phyloP scores from a whole-genome alignment of 768 basidiomycete species.

The Plicaturopsis crispa region DNA sequence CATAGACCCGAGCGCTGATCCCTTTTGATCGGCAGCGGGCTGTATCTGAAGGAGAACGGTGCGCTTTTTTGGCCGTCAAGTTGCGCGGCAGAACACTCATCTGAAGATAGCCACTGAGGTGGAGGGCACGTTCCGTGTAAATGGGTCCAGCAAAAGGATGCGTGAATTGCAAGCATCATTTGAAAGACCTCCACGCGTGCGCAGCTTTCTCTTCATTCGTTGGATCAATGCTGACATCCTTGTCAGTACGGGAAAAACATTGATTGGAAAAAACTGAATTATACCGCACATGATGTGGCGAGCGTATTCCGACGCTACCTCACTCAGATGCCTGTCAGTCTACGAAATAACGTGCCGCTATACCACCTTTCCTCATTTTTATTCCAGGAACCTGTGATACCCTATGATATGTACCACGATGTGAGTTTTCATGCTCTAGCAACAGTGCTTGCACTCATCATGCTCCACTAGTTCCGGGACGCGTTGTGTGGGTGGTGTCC shows the following conservation, averaged over 20 bases:
- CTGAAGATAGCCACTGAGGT: constrained; percentile 69
- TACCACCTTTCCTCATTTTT: constrained; percentile 6
- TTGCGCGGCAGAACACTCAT: constrained; percentile 4
- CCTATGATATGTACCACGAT: constrained; percentile 79
- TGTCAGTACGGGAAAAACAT: constrained; percentile 86
- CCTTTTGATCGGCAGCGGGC: constrained; percentile 45
- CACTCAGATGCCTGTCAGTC: constrained; percentile 90
- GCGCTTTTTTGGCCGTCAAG: constrained; percentile 9
- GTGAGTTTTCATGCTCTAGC: constrained; percentile 39
- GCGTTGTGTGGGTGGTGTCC: constrained; percentile 46
- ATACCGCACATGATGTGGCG: constrained; percentile 94
- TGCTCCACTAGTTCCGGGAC: constrained; percentile 60
- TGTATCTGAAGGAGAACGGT: constrained; percentile 95
- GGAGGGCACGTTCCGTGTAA: constrained; percentile 91
- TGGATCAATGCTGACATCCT: constrained; percentile 6
- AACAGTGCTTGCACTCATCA: constrained; percentile 9
- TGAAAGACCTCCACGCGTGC: constrained; percentile 80
- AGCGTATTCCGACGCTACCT: constrained; percentile 94
- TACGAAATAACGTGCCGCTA: constrained; percentile 4
- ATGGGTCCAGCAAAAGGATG: constrained; percentile 93
- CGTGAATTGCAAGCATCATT: constrained; percentile 89
- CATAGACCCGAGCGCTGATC: constrained; percentile 5
- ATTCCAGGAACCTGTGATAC: constrained; percentile 87
- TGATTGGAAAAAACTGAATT: constrained; percentile 81
- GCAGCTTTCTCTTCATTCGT: constrained; percentile 10